phyloP scores from a whole-genome alignment of 805 yeast genomes.

The Schwanniomyces pseudopolymorphus region DNA sequence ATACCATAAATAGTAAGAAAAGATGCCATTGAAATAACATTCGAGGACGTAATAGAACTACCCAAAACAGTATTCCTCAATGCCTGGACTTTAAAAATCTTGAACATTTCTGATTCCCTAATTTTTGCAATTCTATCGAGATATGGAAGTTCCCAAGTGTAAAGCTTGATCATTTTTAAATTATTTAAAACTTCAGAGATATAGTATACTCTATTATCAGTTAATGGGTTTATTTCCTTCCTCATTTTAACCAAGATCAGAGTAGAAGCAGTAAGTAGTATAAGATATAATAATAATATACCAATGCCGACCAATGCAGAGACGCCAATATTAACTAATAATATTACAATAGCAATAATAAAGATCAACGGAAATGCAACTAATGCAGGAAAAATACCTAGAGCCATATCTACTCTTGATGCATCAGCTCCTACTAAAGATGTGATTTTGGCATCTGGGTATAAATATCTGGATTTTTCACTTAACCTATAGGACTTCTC shows the following conservation, averaged over 20 bases:
- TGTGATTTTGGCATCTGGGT: constrained; percentile 12
- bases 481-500: constrained; percentile 14
- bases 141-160: constrained; percentile 19
- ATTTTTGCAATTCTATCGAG: constrained; percentile 7
- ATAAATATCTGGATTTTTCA: constrained; percentile 9
- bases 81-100: constrained; percentile 12
- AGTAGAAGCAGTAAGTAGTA: constrained; percentile 5
- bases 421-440: constrained; percentile 16
- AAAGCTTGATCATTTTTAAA: constrained; percentile 18
- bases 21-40: constrained; percentile 15
- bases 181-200: constrained; percentile 15
- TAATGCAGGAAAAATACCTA: constrained; percentile 10
- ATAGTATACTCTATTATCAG: constrained; percentile 13
- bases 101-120: constrained; percentile 11
- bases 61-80: constrained; percentile 11
- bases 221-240: constrained; percentile 7
- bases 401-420: constrained; percentile 13
- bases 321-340: constrained; percentile 15
- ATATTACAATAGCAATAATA: constrained; percentile 12
- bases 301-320: constrained; percentile 17
- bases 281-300: constrained; percentile 10
- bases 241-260: constrained; percentile 9
- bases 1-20: constrained; percentile 15
- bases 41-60: constrained; percentile 9
- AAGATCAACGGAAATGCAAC: constrained; percentile 11